These are phyloP conservation scores for Metrosideros polymorpha DNA, from an alignment of 441 rosid genomes.

Conservation along the genomic window DNA sequence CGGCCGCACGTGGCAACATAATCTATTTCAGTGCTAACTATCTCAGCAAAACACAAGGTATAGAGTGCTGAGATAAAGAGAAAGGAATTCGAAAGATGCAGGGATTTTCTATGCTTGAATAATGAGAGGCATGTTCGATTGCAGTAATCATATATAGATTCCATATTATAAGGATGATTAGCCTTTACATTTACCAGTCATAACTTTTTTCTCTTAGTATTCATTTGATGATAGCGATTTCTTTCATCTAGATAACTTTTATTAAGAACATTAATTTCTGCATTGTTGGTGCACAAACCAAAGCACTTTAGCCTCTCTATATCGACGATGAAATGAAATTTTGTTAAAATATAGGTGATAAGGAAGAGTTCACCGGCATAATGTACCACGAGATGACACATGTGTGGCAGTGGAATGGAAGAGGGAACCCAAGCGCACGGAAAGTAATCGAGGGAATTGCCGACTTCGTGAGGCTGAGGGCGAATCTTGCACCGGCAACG, in stretches of 20 bases:
- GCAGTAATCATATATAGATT: no score
- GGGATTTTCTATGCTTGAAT: neutral
- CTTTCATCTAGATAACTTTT: neutral
- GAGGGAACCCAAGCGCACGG: neutral
- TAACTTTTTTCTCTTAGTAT: neutral
- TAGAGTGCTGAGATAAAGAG: neutral
- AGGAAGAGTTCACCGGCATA: constrained; percentile 23
- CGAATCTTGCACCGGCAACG: neutral
- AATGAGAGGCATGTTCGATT: no score
- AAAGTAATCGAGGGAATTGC: constrained; percentile 20
- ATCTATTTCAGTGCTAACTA: constrained; percentile 17
- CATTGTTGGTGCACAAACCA: neutral
- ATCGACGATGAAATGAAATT: neutral
- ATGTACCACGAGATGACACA: constrained; percentile 32
- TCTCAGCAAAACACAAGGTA: neutral
- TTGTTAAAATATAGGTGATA: neutral
- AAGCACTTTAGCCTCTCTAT: neutral
- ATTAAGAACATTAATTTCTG: neutral
- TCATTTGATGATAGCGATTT: neutral
- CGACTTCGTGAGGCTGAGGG: constrained; percentile 5
- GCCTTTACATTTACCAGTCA: neutral
- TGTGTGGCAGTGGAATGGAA: constrained; percentile 20
- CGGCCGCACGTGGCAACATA: neutral
- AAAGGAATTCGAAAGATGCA: neutral
- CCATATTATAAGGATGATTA: neutral